Evolutionary conservation across 129 eudicot genomes (phyloP).

Genomic region (Pittosporum tobira): DNA sequence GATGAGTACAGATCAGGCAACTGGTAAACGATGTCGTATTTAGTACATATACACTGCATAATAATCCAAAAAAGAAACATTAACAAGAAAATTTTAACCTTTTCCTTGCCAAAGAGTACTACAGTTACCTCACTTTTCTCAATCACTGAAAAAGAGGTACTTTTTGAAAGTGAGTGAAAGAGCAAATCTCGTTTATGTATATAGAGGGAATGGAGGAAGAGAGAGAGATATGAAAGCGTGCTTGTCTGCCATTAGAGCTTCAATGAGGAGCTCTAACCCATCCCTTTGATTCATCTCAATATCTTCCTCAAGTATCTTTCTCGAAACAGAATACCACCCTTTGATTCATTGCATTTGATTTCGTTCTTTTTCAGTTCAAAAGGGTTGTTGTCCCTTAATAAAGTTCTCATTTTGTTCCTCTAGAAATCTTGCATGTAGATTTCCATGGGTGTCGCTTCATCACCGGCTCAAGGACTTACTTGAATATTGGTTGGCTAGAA

Average conservation of each 20-base stretch:
- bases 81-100: too few relatives aligned
- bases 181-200: not conserved
- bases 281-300: slow-evolving; percentile 17
- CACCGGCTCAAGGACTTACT: slow-evolving; percentile 52
- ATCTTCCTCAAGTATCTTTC: slow-evolving; percentile 21
- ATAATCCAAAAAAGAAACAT: too few relatives aligned
- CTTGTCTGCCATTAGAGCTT: slow-evolving; percentile 97
- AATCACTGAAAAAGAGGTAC: slow-evolving; percentile 34
- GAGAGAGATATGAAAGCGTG: too few relatives aligned
- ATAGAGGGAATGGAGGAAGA: too few relatives aligned
- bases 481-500: slow-evolving; percentile 24
- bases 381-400: slow-evolving; percentile 15
- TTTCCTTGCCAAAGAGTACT: too few relatives aligned
- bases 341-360: slow-evolving; percentile 45
- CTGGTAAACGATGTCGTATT: too few relatives aligned
- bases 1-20: too few relatives aligned
- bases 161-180: slow-evolving; percentile 14
- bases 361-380: slow-evolving; percentile 32
- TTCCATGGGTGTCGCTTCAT: slow-evolving; percentile 39
- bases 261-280: slow-evolving; percentile 32
- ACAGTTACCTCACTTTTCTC: slow-evolving; percentile 22
- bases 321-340: slow-evolving; percentile 18
- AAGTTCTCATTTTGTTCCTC: slow-evolving; percentile 21
- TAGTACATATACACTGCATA: too few relatives aligned
- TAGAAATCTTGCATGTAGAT: slow-evolving; percentile 32